Percentiles rank a stretch among this genome's conserved stretches.
Conservation (phyloP, 805 yeast genomes). For the Zygoascus tannicola region DNA sequence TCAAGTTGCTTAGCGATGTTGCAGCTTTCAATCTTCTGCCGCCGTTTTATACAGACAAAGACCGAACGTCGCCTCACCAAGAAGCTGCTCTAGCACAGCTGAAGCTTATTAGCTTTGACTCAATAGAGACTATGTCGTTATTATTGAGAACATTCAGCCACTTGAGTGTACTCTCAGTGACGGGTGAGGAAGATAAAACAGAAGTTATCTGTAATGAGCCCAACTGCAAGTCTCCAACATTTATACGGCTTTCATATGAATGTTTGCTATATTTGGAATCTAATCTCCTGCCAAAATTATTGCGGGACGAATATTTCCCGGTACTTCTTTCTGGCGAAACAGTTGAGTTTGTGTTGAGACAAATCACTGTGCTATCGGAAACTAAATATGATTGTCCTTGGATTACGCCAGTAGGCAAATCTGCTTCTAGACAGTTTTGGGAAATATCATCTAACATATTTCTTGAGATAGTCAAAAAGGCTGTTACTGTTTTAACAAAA, state of each 20-base stretch:
- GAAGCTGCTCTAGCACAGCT: conserved; percentile 45
- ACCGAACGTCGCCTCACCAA: conserved; percentile 58
- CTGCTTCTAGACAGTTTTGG: conserved; percentile 16
- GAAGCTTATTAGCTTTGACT: conserved; percentile 18
- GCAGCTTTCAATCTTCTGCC: conserved; percentile 69
- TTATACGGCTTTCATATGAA: conserved; percentile 8
- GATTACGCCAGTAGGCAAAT: not conserved
- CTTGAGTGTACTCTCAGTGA: conserved; percentile 5
- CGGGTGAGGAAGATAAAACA: not conserved
- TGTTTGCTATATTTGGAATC: conserved; percentile 5
- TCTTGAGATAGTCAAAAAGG: conserved; percentile 5
- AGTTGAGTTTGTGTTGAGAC: conserved; percentile 6
- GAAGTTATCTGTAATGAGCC: conserved; percentile 3
- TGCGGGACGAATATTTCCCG: not conserved
- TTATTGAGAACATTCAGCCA: conserved; percentile 4
- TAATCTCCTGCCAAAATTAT: not conserved
- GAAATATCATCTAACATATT: conserved; percentile 15
- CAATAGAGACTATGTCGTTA: conserved; percentile 5
- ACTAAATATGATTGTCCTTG: conserved; percentile 16
- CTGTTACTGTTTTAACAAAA: conserved; percentile 12
- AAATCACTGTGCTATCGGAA: conserved; percentile 9
- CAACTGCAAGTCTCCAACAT: conserved; percentile 11
- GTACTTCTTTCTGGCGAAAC: conserved; percentile 6
- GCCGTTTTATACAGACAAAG: conserved; percentile 43
- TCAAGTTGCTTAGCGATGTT: conserved; percentile 53